A percentile compares a stretch with the other conserved stretches of the same genome.
phyloP scores from a whole-genome alignment of 129 eudicot genomes.

The Centaurea solstitialis region DNA sequence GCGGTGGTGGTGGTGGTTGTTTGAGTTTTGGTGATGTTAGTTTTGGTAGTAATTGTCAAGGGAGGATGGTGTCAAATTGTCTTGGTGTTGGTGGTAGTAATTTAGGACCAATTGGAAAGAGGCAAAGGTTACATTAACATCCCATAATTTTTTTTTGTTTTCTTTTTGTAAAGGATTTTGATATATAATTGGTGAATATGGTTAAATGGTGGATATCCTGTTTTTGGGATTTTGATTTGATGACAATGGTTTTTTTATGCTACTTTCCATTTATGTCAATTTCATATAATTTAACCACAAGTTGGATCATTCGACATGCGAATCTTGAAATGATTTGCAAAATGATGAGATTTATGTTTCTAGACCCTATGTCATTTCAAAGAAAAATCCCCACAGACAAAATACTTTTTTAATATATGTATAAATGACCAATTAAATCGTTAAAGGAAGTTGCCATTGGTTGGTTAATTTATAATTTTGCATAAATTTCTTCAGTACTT shows the following conservation, averaged over 20 bases:
- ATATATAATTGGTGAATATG: constrained; percentile 52
- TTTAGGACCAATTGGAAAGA: constrained; percentile 42
- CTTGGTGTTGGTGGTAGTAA: constrained; percentile 27
- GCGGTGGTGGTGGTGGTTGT: constrained; percentile 20
- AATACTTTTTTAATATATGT: background rate
- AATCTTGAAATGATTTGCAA: constrained; percentile 10
- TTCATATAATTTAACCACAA: background rate
- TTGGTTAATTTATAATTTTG: no score
- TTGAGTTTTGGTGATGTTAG: constrained; percentile 38
- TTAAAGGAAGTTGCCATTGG: no score
- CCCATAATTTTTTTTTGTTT: background rate
- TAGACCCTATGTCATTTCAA: background rate
- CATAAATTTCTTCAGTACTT: no score
- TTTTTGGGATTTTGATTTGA: constrained; percentile 26
- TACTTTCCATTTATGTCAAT: constrained; percentile 10
- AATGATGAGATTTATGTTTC: background rate
- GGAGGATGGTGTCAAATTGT: constrained; percentile 32
- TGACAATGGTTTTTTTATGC: background rate
- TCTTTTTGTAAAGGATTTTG: constrained; percentile 32
- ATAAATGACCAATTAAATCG: background rate
- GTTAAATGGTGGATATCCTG: constrained; percentile 34
- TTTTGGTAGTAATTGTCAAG: constrained; percentile 33
- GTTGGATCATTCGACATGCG: background rate
- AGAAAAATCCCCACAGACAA: no score
- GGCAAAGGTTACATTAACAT: constrained; percentile 55